A percentile compares a stretch with the other conserved stretches of the same genome.
Evolutionary conservation across 129 eudicot genomes (phyloP).

Genomic region (Chrysanthemum seticuspe): DNA sequence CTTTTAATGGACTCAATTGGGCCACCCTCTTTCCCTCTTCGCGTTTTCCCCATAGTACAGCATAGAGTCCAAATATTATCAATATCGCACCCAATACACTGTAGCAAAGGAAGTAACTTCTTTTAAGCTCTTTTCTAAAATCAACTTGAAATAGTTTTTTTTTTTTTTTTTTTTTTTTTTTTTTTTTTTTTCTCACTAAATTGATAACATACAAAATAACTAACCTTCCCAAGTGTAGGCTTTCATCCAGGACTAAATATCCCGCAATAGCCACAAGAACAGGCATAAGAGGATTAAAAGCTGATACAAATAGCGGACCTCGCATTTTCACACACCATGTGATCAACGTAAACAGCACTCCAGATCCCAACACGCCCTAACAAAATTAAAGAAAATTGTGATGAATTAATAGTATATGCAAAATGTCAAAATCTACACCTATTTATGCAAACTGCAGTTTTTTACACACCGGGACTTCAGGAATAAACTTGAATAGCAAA

Average conservation of each 20-base stretch:
- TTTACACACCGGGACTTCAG: too few species aligned
- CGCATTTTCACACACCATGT: constrained; percentile 57
- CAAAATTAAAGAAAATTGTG: not conserved
- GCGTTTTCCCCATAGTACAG: constrained; percentile 61
- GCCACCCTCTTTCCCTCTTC: constrained; percentile 42
- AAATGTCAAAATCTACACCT: not conserved
- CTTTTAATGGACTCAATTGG: constrained; percentile 29
- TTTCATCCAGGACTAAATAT: constrained; percentile 48
- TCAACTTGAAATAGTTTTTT: not conserved
- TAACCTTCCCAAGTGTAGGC: constrained; percentile 63
- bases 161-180: too few species aligned
- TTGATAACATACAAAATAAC: not conserved
- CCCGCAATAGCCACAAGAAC: constrained; percentile 57
- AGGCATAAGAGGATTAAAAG: constrained; percentile 60
- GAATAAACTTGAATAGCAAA: too few species aligned
- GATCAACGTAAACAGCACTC: constrained; percentile 35
- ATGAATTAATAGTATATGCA: not conserved
- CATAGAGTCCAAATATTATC: constrained; percentile 51
- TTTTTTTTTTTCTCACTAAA: too few species aligned
- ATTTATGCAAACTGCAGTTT: too few species aligned
- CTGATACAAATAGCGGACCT: constrained; percentile 63
- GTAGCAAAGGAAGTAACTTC: not conserved
- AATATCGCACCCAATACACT: constrained; percentile 57
- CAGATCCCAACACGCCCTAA: constrained; percentile 58
- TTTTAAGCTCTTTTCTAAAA: not conserved